Percentiles rank a stretch among this genome's conserved stretches.
Conservation (phyloP, 352 stramenopile species). For the Blastocystis sp. region DNA sequence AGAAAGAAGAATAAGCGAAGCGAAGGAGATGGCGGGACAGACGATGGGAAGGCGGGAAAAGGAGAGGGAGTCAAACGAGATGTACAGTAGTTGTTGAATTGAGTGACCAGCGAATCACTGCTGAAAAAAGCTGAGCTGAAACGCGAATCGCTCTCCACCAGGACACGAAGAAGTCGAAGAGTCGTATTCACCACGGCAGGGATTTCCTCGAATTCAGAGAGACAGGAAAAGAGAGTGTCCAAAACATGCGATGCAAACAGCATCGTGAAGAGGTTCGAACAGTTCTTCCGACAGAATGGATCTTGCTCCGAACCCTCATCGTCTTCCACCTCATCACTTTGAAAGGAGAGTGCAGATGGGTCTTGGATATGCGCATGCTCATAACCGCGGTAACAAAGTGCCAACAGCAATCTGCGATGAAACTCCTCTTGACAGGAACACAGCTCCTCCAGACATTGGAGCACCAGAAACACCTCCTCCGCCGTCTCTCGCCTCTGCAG, state of each 20-base stretch:
- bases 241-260: not conserved
- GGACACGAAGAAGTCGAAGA: not conserved
- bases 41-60: no score
- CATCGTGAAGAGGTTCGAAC: slow-evolving; percentile 36
- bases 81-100: not conserved
- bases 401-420: not conserved
- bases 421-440: not conserved
- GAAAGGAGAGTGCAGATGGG: not conserved
- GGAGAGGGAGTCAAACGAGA: not conserved
- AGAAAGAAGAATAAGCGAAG: not conserved
- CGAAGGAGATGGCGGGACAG: not conserved
- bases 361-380: slow-evolving; percentile 22
- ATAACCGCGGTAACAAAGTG: not conserved
- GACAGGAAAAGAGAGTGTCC: not conserved
- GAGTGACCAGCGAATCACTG: not conserved
- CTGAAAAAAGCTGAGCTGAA: not conserved
- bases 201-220: not conserved
- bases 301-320: not conserved
- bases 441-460: slow-evolving; percentile 27
- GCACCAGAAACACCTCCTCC: slow-evolving; percentile 11
- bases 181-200: not conserved
- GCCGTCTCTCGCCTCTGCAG: not conserved
- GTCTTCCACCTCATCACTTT: not conserved
- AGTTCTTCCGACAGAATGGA: not conserved
- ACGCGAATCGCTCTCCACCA: slow-evolving; percentile 19